These are phyloP conservation scores for Larix sibirica DNA, from an alignment of 83 land plant species.

Conservation along the genomic window DNA sequence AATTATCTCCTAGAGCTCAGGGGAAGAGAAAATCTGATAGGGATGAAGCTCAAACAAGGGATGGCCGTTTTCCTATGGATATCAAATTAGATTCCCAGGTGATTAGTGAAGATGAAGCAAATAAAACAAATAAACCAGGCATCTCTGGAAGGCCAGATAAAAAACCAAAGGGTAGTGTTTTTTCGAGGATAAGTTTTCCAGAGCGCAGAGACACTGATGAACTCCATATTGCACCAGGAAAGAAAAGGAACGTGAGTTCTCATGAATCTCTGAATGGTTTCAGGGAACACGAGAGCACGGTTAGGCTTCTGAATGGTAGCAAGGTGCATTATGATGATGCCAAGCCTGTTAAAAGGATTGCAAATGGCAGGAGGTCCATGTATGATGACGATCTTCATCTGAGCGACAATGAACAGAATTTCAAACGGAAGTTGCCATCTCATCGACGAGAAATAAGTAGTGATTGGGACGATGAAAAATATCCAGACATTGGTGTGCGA, in stretches of 20 bases:
- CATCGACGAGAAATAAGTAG: slow-evolving; percentile 1
- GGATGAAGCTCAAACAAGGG: slow-evolving; percentile 2
- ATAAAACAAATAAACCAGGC: background rate
- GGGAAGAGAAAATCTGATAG: slow-evolving; percentile 16
- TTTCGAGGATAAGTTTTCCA: slow-evolving; percentile 79
- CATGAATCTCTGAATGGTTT: slow-evolving; percentile 10
- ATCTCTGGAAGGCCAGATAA: slow-evolving; percentile 4
- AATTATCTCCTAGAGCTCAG: slow-evolving; percentile 1
- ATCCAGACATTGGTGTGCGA: slow-evolving; percentile 2
- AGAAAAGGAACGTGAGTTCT: slow-evolving; percentile 10
- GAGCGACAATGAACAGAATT: slow-evolving; percentile 9
- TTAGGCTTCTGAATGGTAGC: slow-evolving; percentile 11
- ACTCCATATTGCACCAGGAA: background rate
- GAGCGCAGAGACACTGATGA: slow-evolving; percentile 18
- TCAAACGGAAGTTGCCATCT: background rate
- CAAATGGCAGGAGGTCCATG: slow-evolving; percentile 13
- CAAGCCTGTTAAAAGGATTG: slow-evolving; percentile 11
- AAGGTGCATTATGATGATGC: slow-evolving; percentile 16
- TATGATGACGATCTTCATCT: slow-evolving; percentile 5
- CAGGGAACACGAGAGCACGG: slow-evolving; percentile 14
- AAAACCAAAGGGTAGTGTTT: slow-evolving; percentile 64
- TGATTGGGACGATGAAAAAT: slow-evolving; percentile 4
- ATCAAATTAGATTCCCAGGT: slow-evolving; percentile 15
- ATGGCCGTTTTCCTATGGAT: slow-evolving; percentile 8
- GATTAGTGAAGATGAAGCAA: background rate